Evolutionary conservation across 768 basidiomycete species (phyloP).

Genomic region (Rhodocollybia butyracea): DNA sequence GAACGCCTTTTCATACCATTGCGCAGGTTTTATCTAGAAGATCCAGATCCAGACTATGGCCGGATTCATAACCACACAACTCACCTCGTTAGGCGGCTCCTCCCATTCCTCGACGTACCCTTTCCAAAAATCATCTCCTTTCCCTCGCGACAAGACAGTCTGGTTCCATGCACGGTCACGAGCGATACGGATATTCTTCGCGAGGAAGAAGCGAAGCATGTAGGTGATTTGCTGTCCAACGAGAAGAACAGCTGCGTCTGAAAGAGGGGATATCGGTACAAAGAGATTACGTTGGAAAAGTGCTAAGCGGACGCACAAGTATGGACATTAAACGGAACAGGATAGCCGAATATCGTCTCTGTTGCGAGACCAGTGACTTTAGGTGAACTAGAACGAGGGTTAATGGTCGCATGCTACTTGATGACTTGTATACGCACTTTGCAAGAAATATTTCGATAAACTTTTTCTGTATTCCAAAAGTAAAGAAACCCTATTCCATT

Average conservation of each 20-base stretch:
- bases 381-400: conserved; percentile 44
- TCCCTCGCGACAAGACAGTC: conserved; percentile 80
- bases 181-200: conserved; percentile 78
- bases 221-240: conserved; percentile 70
- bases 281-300: not conserved
- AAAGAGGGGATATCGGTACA: not conserved
- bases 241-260: conserved; percentile 75
- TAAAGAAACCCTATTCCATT: conserved; percentile 50
- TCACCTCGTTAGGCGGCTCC: conserved; percentile 38
- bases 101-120: conserved; percentile 84
- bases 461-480: conserved; percentile 68
- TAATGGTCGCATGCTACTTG: not conserved
- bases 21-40: too few relatives aligned
- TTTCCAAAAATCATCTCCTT: conserved; percentile 80
- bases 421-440: conserved; percentile 42
- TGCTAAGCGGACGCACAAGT: conserved; percentile 49
- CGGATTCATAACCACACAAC: too few relatives aligned
- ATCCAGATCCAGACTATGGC: too few relatives aligned
- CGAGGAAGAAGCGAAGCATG: conserved; percentile 81
- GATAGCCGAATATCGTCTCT: conserved; percentile 63
- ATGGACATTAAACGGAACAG: conserved; percentile 62
- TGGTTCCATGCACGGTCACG: conserved; percentile 76
- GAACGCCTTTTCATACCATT: conserved; percentile 30
- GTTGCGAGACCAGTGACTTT: conserved; percentile 58
- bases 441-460: conserved; percentile 63